phyloP scores from a whole-genome alignment of 768 basidiomycete genomes.

The Suillus clintonianus region DNA sequence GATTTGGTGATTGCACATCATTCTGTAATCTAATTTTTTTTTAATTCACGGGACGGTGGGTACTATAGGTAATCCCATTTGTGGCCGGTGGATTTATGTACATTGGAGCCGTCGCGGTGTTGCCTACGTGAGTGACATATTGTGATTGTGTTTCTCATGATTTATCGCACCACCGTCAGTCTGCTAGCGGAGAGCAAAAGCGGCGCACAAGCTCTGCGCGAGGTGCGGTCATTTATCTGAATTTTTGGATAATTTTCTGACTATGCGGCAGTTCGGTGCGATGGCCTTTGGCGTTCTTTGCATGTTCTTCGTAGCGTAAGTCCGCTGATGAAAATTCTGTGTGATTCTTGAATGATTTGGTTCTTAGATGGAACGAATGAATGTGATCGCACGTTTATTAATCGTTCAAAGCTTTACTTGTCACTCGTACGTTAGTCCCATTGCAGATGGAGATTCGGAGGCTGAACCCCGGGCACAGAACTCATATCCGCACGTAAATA shows the following conservation, averaged over 20 bases:
- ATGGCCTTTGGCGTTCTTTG: constrained; percentile 90
- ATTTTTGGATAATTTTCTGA: constrained; percentile 15
- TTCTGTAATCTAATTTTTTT: constrained; percentile 9
- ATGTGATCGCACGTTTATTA: constrained; percentile 18
- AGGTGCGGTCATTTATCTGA: constrained; percentile 46
- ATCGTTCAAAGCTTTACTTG: not conserved
- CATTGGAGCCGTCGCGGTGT: constrained; percentile 89
- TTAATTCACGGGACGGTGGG: constrained; percentile 14
- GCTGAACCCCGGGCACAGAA: not conserved
- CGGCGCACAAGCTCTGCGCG: constrained; percentile 85
- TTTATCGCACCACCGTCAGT: constrained; percentile 40
- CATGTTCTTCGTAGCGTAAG: constrained; percentile 93
- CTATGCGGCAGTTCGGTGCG: constrained; percentile 71
- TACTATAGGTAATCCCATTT: constrained; percentile 76
- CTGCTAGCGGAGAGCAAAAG: constrained; percentile 87
- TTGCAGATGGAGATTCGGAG: constrained; percentile 1
- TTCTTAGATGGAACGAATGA: constrained; percentile 78
- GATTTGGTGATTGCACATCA: constrained; percentile 62
- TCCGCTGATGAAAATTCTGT: constrained; percentile 21
- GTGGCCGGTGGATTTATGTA: constrained; percentile 92
- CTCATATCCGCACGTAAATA: not conserved
- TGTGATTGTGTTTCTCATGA: constrained; percentile 6
- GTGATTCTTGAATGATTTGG: constrained; percentile 4
- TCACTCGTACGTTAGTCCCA: constrained; percentile 7
- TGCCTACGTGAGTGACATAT: constrained; percentile 72